Evolutionary conservation across 331 rosid species (phyloP).

Genomic region (Acacia concinna): DNA sequence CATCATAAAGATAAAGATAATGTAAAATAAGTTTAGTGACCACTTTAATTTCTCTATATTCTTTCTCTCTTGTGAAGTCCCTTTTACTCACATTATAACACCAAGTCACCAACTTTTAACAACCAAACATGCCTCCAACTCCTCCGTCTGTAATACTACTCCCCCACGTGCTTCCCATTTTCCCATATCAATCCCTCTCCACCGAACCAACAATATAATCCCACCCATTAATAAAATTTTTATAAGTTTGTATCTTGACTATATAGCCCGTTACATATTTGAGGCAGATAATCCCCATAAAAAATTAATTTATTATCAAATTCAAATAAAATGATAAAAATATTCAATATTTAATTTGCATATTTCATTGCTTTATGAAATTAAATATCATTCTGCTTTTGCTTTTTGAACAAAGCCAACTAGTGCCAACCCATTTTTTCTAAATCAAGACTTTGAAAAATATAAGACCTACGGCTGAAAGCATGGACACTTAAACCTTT

Average conservation of each 20-base stretch:
- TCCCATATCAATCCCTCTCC: background rate
- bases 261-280: background rate
- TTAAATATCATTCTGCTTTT: background rate
- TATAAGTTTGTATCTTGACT: background rate
- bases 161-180: background rate
- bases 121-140: slow-evolving; percentile 40
- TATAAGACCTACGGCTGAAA: background rate
- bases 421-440: background rate
- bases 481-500: background rate
- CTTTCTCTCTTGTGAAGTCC: too few species aligned
- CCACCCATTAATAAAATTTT: background rate
- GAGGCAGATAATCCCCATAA: background rate
- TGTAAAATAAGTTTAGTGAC: too few species aligned
- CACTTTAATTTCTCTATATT: too few species aligned
- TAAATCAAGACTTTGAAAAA: background rate
- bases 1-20: too few species aligned
- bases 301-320: too few species aligned
- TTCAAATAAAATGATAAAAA: too few species aligned
- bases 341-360: background rate
- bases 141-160: background rate
- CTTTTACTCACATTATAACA: too few species aligned
- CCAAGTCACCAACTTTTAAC: background rate
- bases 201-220: background rate
- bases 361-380: background rate
- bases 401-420: background rate